Evolutionary conservation across 1,284 basidiomycete species (phyloP).

Genomic region (Cryptococcus floricola): DNA sequence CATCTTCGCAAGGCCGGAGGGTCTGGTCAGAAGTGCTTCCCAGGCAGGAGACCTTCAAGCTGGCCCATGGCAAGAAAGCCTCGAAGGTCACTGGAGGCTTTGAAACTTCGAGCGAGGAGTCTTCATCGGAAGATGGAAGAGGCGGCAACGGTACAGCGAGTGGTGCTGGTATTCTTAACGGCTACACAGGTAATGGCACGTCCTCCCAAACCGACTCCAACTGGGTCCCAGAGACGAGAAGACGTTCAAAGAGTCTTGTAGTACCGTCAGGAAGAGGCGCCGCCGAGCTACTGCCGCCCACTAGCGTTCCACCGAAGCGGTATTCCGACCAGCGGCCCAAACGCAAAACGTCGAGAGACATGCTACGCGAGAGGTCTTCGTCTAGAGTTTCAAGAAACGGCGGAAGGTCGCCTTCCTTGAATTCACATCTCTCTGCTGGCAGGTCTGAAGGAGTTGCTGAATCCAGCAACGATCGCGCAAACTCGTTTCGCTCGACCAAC

Average conservation of each 20-base stretch:
- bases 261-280: constrained; percentile 5
- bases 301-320: constrained; percentile 3
- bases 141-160: neutral
- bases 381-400: neutral
- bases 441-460: neutral
- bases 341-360: constrained; percentile 3
- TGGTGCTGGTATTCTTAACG: neutral
- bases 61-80: constrained; percentile 21
- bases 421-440: neutral
- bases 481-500: neutral
- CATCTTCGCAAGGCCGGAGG: constrained; percentile 21
- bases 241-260: constrained; percentile 22
- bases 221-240: neutral
- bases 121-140: constrained; percentile 3
- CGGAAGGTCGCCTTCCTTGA: neutral
- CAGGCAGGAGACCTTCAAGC: constrained; percentile 8
- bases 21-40: constrained; percentile 20
- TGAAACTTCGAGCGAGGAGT: constrained; percentile 32
- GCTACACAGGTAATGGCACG: neutral
- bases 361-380: neutral
- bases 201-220: neutral
- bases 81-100: constrained; percentile 41
- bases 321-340: neutral
- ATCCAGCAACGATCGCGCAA: neutral
- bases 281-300: constrained; percentile 4